Conservation (phyloP, 257 asterid genomes). For the Rauvolfia tetraphylla region DNA sequence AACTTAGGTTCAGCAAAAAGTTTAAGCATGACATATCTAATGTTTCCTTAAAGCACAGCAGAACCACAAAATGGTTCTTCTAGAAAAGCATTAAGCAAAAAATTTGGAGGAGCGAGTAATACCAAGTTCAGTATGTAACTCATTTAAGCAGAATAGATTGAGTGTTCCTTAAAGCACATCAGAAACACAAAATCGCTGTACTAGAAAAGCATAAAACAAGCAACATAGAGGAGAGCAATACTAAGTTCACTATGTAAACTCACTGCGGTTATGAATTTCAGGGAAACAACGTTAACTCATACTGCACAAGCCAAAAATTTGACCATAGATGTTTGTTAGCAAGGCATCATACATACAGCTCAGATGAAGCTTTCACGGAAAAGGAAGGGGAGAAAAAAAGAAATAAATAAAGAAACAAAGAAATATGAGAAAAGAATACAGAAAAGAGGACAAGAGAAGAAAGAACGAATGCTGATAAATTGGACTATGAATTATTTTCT, state of each 20-base stretch:
- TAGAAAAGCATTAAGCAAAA: background rate
- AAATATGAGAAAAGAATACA: background rate
- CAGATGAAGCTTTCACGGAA: background rate
- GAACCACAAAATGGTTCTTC: constrained; percentile 4
- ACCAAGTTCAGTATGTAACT: background rate
- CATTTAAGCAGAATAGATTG: background rate
- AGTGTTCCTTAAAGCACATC: background rate
- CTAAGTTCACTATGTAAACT: background rate
- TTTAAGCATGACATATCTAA: background rate
- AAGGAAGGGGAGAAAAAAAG: background rate
- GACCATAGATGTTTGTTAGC: background rate
- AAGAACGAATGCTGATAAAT: background rate
- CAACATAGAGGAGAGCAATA: background rate
- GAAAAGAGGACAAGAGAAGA: background rate
- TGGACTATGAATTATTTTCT: background rate
- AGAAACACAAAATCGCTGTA: background rate
- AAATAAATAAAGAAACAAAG: background rate
- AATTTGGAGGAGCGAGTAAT: background rate
- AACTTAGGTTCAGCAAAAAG: background rate
- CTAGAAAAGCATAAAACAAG: background rate
- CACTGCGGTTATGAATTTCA: background rate
- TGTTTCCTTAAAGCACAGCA: constrained; percentile 2
- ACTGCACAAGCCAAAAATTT: background rate
- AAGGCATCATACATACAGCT: background rate
- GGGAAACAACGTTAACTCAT: background rate